Conservation (phyloP, 495 filamentous ascomycete species). For the Trichocladium uniseriatum region DNA sequence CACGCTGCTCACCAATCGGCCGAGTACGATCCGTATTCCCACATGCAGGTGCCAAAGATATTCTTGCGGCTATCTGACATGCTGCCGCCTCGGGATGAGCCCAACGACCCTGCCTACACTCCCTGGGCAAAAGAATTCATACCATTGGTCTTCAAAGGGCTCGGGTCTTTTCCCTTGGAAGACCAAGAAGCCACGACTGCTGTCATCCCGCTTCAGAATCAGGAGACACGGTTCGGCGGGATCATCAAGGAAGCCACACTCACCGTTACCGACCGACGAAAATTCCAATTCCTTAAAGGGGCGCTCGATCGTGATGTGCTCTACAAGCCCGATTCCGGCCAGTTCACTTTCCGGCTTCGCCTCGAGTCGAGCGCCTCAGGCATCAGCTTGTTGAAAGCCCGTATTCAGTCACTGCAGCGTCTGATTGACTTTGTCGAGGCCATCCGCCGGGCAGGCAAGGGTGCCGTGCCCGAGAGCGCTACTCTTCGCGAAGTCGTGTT, state of each 20-base stretch:
- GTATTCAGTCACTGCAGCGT: slow-evolving; percentile 52
- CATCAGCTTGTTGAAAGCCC: slow-evolving; percentile 43
- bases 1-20: slow-evolving; percentile 18
- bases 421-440: slow-evolving; percentile 57
- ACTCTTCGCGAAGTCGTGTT: slow-evolving; percentile 56
- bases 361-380: slow-evolving; percentile 48
- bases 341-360: slow-evolving; percentile 50
- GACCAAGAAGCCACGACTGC: slow-evolving; percentile 13
- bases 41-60: slow-evolving; percentile 37
- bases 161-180: slow-evolving; percentile 23
- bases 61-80: slow-evolving; percentile 37
- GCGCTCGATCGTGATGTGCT: slow-evolving; percentile 49
- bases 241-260: slow-evolving; percentile 25
- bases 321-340: slow-evolving; percentile 47
- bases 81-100: slow-evolving; percentile 15
- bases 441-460: slow-evolving; percentile 41
- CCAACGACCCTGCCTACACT: neutral
- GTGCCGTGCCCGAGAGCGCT: slow-evolving; percentile 44
- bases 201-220: slow-evolving; percentile 6
- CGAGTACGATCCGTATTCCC: slow-evolving; percentile 21
- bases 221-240: slow-evolving; percentile 3
- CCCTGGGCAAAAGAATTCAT: slow-evolving; percentile 49
- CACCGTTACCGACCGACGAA: slow-evolving; percentile 25
- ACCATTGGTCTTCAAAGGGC: slow-evolving; percentile 42
- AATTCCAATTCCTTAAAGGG: slow-evolving; percentile 40